These are phyloP conservation scores for Dactylonectria macrodidyma DNA, from an alignment of 2,329 filamentous ascomycete genomes.

Conservation along the genomic window DNA sequence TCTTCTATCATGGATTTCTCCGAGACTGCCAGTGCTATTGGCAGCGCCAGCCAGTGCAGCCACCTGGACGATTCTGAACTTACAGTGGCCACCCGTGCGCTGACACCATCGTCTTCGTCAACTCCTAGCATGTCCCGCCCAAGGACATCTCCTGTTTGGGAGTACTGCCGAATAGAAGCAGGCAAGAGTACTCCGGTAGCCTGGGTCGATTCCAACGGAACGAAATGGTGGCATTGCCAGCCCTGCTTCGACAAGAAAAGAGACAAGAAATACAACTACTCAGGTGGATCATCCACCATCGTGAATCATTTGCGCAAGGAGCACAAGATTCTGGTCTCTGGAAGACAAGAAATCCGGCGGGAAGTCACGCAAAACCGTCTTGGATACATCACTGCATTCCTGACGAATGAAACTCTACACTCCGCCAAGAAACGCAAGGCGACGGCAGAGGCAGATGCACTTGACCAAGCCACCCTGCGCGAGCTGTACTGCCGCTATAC, in stretches of 20 bases:
- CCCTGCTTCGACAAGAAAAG: constrained; percentile 5
- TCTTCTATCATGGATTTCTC: too few relatives aligned
- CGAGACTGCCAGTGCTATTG: too few relatives aligned
- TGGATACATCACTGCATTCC: neutral
- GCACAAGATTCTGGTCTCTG: neutral
- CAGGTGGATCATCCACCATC: neutral
- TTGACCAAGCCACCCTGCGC: neutral
- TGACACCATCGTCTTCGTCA: too few relatives aligned
- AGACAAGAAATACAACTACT: constrained; percentile 7
- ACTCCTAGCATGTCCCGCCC: too few relatives aligned
- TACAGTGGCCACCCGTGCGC: too few relatives aligned
- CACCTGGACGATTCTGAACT: too few relatives aligned
- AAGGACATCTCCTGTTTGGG: neutral
- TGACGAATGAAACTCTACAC: neutral
- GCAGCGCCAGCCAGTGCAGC: too few relatives aligned
- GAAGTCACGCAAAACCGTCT: neutral
- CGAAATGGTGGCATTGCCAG: constrained; percentile 7
- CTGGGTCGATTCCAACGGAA: constrained; percentile 6
- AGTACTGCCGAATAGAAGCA: too few relatives aligned
- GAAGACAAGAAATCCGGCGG: neutral
- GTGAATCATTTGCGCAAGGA: constrained; percentile 5
- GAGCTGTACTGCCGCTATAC: constrained; percentile 6
- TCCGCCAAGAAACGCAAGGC: neutral
- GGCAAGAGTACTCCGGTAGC: neutral
- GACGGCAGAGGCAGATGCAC: neutral